A percentile compares a stretch with the other conserved stretches of the same genome.
Evolutionary conservation across 2,329 filamentous ascomycete species (phyloP).

Genomic region (Calonectria montana): DNA sequence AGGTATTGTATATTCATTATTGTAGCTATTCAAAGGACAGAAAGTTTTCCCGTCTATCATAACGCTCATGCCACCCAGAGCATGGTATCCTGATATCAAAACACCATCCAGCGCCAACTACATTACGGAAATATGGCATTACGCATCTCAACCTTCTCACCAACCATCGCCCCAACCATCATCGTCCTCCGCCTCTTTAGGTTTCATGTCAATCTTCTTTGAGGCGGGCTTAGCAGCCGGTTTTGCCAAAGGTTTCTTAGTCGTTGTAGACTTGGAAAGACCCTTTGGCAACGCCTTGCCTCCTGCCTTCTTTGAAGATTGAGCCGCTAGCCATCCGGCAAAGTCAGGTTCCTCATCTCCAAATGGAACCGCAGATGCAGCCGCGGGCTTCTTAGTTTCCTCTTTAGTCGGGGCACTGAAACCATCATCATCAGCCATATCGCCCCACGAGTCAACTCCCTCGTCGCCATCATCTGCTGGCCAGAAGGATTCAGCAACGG

Average conservation of each 20-base stretch:
- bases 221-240: constrained; percentile 57
- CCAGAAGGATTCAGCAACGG: constrained; percentile 62
- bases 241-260: constrained; percentile 58
- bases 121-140: constrained; percentile 18
- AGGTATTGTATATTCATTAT: constrained; percentile 10
- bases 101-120: constrained; percentile 23
- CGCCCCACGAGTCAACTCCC: constrained; percentile 82
- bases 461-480: constrained; percentile 69
- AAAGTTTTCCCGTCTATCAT: constrained; percentile 23
- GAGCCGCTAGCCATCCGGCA: constrained; percentile 92
- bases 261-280: constrained; percentile 68
- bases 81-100: constrained; percentile 34
- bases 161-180: constrained; percentile 77
- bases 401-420: constrained; percentile 49
- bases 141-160: constrained; percentile 48
- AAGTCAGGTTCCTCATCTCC: constrained; percentile 96
- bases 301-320: constrained; percentile 78
- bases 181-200: constrained; percentile 68
- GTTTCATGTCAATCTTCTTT: constrained; percentile 78
- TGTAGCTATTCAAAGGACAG: background rate
- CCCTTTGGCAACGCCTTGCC: constrained; percentile 85
- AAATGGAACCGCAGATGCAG: constrained; percentile 64
- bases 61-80: constrained; percentile 11
- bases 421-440: constrained; percentile 67
- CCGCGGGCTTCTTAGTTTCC: constrained; percentile 45